Conservation (phyloP, 163 green algal genomes). For the Coccomyxa subellipsoidea region DNA sequence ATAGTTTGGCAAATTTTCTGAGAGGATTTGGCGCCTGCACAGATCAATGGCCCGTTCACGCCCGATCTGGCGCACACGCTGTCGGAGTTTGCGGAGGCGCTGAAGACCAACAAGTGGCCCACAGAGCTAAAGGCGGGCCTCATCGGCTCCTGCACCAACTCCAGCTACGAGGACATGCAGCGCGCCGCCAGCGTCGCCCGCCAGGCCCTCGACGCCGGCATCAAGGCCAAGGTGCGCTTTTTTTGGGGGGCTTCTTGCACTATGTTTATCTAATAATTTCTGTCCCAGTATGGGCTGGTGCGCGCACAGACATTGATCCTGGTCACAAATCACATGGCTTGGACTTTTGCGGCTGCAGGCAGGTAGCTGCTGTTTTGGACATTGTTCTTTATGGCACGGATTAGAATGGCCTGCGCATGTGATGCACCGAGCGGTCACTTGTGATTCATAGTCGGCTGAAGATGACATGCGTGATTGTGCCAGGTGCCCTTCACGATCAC, state of each 20-base stretch:
- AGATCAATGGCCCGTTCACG: slow-evolving; percentile 93
- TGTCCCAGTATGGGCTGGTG: not conserved
- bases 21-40: not conserved
- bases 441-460: too few relatives aligned
- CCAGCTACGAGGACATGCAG: slow-evolving; percentile 92
- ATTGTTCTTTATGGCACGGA: too few relatives aligned
- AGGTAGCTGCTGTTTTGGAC: too few relatives aligned
- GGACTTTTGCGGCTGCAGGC: too few relatives aligned
- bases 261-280: too few relatives aligned
- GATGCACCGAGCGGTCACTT: too few relatives aligned
- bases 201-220: slow-evolving; percentile 77
- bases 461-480: too few relatives aligned
- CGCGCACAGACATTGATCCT: not conserved
- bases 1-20: not conserved
- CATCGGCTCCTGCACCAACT: slow-evolving; percentile 95
- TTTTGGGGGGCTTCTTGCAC: too few relatives aligned
- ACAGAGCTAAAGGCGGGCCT: slow-evolving; percentile 68
- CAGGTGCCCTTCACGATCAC: slow-evolving; percentile 94
- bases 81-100: slow-evolving; percentile 42
- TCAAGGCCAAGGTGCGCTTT: slow-evolving; percentile 78
- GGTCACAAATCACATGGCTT: too few relatives aligned
- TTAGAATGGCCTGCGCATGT: too few relatives aligned
- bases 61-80: slow-evolving; percentile 87
- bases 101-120: slow-evolving; percentile 45
- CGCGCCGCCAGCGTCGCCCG: slow-evolving; percentile 75